Percentiles rank a stretch among this genome's conserved stretches.
phyloP scores from a whole-genome alignment of 306 rosid genomes.

The Medicago truncatula region DNA sequence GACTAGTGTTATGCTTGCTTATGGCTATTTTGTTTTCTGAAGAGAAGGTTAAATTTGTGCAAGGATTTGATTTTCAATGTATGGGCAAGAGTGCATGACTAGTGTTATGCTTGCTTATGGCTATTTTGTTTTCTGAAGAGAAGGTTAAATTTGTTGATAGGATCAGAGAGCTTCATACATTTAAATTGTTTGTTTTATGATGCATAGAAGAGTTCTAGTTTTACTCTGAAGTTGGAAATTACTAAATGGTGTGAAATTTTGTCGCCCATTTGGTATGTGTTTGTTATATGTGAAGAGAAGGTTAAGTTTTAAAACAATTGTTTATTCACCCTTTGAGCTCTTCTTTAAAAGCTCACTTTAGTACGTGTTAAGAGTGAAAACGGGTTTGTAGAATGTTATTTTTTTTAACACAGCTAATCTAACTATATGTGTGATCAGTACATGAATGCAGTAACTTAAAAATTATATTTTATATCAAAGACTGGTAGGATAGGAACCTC shows the following conservation, averaged over 20 bases:
- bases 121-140: slow-evolving; percentile 1
- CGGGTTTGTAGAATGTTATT: not conserved
- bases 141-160: slow-evolving; percentile 8
- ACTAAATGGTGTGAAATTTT: slow-evolving; percentile 1
- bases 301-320: no score
- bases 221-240: slow-evolving; percentile 5
- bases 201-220: not conserved
- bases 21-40: not conserved
- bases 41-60: slow-evolving; percentile 1
- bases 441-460: not conserved
- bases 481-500: slow-evolving; percentile 14
- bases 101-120: not conserved
- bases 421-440: not conserved
- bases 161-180: slow-evolving; percentile 7
- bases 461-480: not conserved
- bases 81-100: not conserved
- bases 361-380: not conserved
- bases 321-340: slow-evolving; percentile 10
- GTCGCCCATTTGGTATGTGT: slow-evolving; percentile 4
- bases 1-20: not conserved
- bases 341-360: not conserved
- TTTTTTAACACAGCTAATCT: slow-evolving; percentile 6
- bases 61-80: slow-evolving; percentile 19
- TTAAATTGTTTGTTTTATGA: not conserved
- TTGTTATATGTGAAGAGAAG: not conserved